Base-by-base conservation (phyloP, 352 stramenopile species). In the Pythium graminicola region DNA sequence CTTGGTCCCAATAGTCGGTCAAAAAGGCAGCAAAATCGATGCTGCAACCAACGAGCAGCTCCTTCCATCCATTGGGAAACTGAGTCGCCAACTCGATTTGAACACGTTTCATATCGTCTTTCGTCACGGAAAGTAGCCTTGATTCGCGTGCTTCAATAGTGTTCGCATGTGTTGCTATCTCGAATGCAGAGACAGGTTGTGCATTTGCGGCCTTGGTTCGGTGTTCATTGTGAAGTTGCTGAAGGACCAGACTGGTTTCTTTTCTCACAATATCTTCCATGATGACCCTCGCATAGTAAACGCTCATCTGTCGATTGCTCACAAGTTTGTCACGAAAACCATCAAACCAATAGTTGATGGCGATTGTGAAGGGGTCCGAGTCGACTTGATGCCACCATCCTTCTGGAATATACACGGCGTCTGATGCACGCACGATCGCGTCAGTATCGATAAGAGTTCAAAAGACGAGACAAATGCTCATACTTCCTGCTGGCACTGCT, bases 311-410 rank as follows among this genome's bases (percentile, higher is more conserved):
- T 26, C 68, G 54, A 24, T 82, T 56, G 17, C 49, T 26, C 9
- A 77, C 57, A 10, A 93, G 64, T 42, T 72, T 57, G 23, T 82
- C 59, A 32, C 82, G 71, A 11, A 85, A 28, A 7, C 81, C 81
- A 57, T 86, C 66, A 50, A 82, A 91, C 83, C 83, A 93, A 48
- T 78, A 92, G 59, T 93, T 93, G 40, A 89, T 53, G 6, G 81
- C 83, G 44, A 93, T 81, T 0, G 80, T 91, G 54, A 73, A 85
- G 22, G 71, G 57, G 19, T 84, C 75, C 26, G 80, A 86, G 50
- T 86, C 75, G 11, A 93, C 81, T 56, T 89, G 79, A 50, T 93
- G 83, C 83, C 83, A 93, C 83, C 83, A 93, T 5, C 83, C 83
- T 49, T 93, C 83, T 0, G 83, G 83, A 22, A 93, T 91, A 39